A percentile compares a stretch with the other conserved stretches of the same genome.
Conservation (phyloP, 352 stramenopile genomes). For the Pseudoperonospora humuli region DNA sequence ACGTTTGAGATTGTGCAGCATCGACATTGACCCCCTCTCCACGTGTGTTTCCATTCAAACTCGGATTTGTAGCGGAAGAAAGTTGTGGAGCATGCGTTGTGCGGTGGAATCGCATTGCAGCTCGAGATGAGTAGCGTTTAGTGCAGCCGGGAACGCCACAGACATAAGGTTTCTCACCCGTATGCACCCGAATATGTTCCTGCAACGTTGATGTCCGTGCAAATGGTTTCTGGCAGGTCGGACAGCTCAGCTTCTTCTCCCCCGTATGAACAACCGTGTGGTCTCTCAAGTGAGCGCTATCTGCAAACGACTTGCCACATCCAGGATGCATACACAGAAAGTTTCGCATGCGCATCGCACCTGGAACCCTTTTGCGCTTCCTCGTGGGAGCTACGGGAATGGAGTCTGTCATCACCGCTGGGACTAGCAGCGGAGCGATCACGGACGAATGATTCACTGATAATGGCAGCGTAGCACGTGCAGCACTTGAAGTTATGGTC, state of each 20-base stretch:
- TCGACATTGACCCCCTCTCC: neutral
- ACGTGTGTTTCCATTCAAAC: neutral
- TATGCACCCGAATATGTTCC: slow-evolving; percentile 63
- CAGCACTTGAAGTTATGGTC: slow-evolving; percentile 9
- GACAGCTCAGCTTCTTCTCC: slow-evolving; percentile 51
- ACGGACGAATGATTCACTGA: slow-evolving; percentile 6
- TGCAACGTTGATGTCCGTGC: slow-evolving; percentile 47
- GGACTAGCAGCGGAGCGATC: slow-evolving; percentile 4
- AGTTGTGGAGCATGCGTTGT: slow-evolving; percentile 21
- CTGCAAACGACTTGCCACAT: slow-evolving; percentile 61
- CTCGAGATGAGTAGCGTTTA: slow-evolving; percentile 61
- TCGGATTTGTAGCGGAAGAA: slow-evolving; percentile 2
- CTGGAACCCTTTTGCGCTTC: slow-evolving; percentile 37
- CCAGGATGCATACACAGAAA: slow-evolving; percentile 61
- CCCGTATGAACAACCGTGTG: slow-evolving; percentile 70
- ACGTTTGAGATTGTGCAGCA: neutral
- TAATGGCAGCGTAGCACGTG: slow-evolving; percentile 6
- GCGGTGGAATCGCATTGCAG: slow-evolving; percentile 53
- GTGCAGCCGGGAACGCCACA: slow-evolving; percentile 42
- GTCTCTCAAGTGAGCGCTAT: slow-evolving; percentile 59
- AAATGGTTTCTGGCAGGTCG: slow-evolving; percentile 41
- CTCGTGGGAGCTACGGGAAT: slow-evolving; percentile 2
- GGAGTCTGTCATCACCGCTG: slow-evolving; percentile 2
- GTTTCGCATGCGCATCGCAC: slow-evolving; percentile 48
- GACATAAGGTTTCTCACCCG: slow-evolving; percentile 60